Evolutionary conservation across 2,329 filamentous ascomycete species (phyloP).

Genomic region (Monilinia fructicola): DNA sequence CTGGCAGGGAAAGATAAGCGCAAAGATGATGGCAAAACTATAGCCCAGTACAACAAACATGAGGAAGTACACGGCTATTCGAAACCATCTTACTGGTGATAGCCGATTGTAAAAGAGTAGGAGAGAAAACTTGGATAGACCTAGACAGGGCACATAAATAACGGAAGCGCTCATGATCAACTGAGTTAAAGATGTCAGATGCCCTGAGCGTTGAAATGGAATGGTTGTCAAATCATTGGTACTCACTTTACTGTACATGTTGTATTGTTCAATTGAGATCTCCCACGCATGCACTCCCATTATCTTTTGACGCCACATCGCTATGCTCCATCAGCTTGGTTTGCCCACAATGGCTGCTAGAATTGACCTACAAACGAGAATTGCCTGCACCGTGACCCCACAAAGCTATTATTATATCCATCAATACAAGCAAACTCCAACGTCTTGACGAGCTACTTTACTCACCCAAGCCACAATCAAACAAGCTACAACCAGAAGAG

Average conservation of each 20-base stretch:
- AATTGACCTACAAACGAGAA: constrained; percentile 5
- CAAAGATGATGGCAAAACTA: constrained; percentile 15
- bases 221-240: not conserved
- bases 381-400: constrained; percentile 2
- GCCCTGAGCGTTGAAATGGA: not conserved
- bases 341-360: not conserved
- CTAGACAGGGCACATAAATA: constrained; percentile 18
- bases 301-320: constrained; percentile 1
- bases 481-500: not conserved
- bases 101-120: constrained; percentile 18
- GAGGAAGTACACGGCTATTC: constrained; percentile 1
- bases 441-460: not conserved
- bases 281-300: constrained; percentile 15
- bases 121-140: constrained; percentile 17
- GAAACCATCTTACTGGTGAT: constrained; percentile 13
- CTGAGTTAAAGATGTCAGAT: not conserved
- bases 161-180: constrained; percentile 18
- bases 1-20: constrained; percentile 4
- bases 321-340: not conserved
- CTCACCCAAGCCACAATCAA: constrained; percentile 20
- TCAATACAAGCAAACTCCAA: not conserved
- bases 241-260: constrained; percentile 13
- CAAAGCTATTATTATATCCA: not conserved
- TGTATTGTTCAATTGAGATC: constrained; percentile 4
- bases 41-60: constrained; percentile 12